Percentiles rank a stretch among this genome's conserved stretches.
Conservation (phyloP, 495 filamentous ascomycete species). For the Diplogelasinospora grovesii region DNA sequence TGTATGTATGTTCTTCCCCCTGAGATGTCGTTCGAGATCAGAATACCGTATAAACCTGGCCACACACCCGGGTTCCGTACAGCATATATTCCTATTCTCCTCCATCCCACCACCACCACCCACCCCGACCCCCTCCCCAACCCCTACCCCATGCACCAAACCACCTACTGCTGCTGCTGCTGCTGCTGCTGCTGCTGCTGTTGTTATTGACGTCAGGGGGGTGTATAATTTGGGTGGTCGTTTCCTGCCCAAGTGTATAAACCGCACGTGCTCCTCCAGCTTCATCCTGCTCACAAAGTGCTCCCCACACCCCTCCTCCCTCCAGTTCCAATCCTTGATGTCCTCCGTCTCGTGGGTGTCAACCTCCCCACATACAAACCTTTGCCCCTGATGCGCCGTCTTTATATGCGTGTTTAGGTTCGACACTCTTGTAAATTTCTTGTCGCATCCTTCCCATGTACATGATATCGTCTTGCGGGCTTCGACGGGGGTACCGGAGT, state of each 20-base stretch:
- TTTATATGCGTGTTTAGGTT: slow-evolving; percentile 76
- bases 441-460: slow-evolving; percentile 55
- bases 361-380: slow-evolving; percentile 66
- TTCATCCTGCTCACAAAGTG: slow-evolving; percentile 63
- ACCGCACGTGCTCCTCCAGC: slow-evolving; percentile 76
- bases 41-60: slow-evolving; percentile 59
- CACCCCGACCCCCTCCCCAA: slow-evolving; percentile 36
- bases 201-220: slow-evolving; percentile 16
- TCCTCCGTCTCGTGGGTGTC: slow-evolving; percentile 53
- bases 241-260: slow-evolving; percentile 58
- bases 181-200: slow-evolving; percentile 9
- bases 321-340: slow-evolving; percentile 55
- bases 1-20: slow-evolving; percentile 15
- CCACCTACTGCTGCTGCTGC: slow-evolving; percentile 25
- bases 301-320: slow-evolving; percentile 58
- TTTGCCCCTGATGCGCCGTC: slow-evolving; percentile 62
- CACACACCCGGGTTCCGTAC: slow-evolving; percentile 47
- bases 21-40: slow-evolving; percentile 62
- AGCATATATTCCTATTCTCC: slow-evolving; percentile 47
- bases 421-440: slow-evolving; percentile 66
- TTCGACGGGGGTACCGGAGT: slow-evolving; percentile 54
- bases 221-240: slow-evolving; percentile 33
- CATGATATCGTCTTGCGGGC: slow-evolving; percentile 59
- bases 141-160: slow-evolving; percentile 2
- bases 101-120: not conserved